These are phyloP conservation scores for Purpureocillium lavendulum DNA, from an alignment of 2,329 filamentous ascomycete species.

Conservation along the genomic window DNA sequence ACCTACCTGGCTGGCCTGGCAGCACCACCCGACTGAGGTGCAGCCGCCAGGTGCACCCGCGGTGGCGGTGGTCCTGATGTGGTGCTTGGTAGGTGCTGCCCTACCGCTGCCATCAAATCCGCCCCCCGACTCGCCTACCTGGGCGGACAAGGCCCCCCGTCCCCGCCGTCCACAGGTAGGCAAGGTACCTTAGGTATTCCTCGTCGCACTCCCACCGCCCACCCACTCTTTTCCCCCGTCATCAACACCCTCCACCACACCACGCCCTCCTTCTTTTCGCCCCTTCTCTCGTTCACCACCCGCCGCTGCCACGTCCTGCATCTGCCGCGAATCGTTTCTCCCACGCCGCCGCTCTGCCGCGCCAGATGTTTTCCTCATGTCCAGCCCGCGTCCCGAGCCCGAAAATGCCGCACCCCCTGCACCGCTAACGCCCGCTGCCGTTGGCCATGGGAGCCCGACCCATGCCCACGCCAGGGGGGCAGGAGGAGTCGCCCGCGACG, in stretches of 20 bases:
- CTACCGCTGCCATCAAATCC: too few relatives aligned
- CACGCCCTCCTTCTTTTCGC: neutral
- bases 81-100: too few relatives aligned
- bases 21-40: too few relatives aligned
- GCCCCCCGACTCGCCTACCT: too few relatives aligned
- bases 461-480: neutral
- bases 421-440: conserved; percentile 26
- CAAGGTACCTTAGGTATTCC: too few relatives aligned
- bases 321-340: conserved; percentile 13
- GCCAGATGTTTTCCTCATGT: conserved; percentile 53
- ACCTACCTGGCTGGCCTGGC: too few relatives aligned
- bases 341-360: conserved; percentile 17
- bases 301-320: conserved; percentile 7
- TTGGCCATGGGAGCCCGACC: conserved; percentile 3
- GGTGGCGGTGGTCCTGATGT: too few relatives aligned
- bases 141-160: too few relatives aligned
- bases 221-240: neutral
- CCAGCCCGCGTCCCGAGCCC: conserved; percentile 38
- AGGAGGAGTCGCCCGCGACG: too few relatives aligned
- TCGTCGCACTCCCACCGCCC: conserved; percentile 3
- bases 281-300: conserved; percentile 1
- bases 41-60: too few relatives aligned
- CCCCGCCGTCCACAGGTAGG: too few relatives aligned
- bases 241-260: conserved; percentile 11
- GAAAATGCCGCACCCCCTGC: conserved; percentile 47